A percentile compares a stretch with the other conserved stretches of the same genome.
Conservation (phyloP, 2,329 filamentous ascomycete genomes). For the Aspergillus sergii region DNA sequence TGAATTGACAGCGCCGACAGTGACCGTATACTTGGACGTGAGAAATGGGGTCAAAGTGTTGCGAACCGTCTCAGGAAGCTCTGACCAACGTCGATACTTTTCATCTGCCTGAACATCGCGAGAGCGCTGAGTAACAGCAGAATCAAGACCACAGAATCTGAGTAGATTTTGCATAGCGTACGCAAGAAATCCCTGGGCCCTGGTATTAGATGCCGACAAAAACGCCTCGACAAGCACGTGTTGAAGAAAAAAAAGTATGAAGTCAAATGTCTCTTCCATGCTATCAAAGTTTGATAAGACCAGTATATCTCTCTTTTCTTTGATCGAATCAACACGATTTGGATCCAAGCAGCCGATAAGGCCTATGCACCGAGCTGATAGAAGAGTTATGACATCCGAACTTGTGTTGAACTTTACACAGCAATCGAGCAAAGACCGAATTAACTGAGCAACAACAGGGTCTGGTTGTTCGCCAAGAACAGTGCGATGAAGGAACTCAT, state of each 20-base stretch:
- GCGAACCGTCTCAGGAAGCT: slow-evolving; percentile 74
- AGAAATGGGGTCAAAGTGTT: slow-evolving; percentile 88
- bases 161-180: slow-evolving; percentile 94
- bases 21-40: slow-evolving; percentile 78
- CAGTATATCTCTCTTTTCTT: slow-evolving; percentile 80
- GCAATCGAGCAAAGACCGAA: slow-evolving; percentile 81
- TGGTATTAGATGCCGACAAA: slow-evolving; percentile 83
- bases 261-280: slow-evolving; percentile 77
- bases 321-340: slow-evolving; percentile 79
- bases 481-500: slow-evolving; percentile 76
- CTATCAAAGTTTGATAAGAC: slow-evolving; percentile 84
- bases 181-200: slow-evolving; percentile 85
- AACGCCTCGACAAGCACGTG: slow-evolving; percentile 90
- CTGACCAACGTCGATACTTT: slow-evolving; percentile 73
- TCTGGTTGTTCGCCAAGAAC: slow-evolving; percentile 83
- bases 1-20: slow-evolving; percentile 57
- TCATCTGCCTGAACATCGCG: slow-evolving; percentile 59
- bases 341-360: slow-evolving; percentile 90
- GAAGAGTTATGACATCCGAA: slow-evolving; percentile 66
- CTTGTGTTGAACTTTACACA: slow-evolving; percentile 75
- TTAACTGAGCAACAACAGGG: slow-evolving; percentile 68
- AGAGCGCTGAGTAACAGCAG: slow-evolving; percentile 54
- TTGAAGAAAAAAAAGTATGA: slow-evolving; percentile 81
- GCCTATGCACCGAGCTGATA: slow-evolving; percentile 82
- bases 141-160: slow-evolving; percentile 72